Conservation (phyloP, 352 stramenopile species). For the Phytophthora citrophthora region DNA sequence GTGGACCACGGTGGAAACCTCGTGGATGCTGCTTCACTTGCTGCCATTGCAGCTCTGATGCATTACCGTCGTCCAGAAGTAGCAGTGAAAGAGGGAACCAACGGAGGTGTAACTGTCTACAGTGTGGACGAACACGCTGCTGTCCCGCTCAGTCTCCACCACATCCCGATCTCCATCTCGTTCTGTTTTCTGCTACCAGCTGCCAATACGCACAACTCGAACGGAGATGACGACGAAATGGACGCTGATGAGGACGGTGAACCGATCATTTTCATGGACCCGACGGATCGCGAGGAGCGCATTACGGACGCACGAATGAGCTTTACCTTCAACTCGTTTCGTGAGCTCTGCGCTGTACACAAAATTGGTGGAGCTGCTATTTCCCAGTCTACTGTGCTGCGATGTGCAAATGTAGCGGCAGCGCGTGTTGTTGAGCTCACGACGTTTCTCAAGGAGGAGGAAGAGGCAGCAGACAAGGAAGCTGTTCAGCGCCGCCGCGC, state of each 20-base stretch:
- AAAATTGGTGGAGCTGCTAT: slow-evolving; percentile 89
- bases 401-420: slow-evolving; percentile 79
- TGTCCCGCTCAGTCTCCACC: slow-evolving; percentile 93
- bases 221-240: slow-evolving; percentile 23
- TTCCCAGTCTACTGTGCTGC: slow-evolving; percentile 68
- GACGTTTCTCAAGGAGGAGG: slow-evolving; percentile 80
- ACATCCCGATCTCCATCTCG: slow-evolving; percentile 96
- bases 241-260: slow-evolving; percentile 40
- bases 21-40: slow-evolving; percentile 91
- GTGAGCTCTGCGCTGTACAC: slow-evolving; percentile 90
- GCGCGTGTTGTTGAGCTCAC: slow-evolving; percentile 81
- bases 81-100: slow-evolving; percentile 46
- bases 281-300: slow-evolving; percentile 89
- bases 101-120: slow-evolving; percentile 67
- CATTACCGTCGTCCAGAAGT: slow-evolving; percentile 94
- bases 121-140: slow-evolving; percentile 90
- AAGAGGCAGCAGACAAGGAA: slow-evolving; percentile 72
- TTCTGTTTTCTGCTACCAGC: slow-evolving; percentile 82
- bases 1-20: slow-evolving; percentile 94
- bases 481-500: slow-evolving; percentile 69
- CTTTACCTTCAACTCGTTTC: slow-evolving; percentile 93
- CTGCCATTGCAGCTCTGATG: slow-evolving; percentile 93
- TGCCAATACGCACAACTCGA: slow-evolving; percentile 14
- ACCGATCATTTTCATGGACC: slow-evolving; percentile 88
- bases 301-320: slow-evolving; percentile 88